These are phyloP conservation scores for Avena insularis DNA, from an alignment of 176 grass and related monocot genomes.

Conservation along the genomic window DNA sequence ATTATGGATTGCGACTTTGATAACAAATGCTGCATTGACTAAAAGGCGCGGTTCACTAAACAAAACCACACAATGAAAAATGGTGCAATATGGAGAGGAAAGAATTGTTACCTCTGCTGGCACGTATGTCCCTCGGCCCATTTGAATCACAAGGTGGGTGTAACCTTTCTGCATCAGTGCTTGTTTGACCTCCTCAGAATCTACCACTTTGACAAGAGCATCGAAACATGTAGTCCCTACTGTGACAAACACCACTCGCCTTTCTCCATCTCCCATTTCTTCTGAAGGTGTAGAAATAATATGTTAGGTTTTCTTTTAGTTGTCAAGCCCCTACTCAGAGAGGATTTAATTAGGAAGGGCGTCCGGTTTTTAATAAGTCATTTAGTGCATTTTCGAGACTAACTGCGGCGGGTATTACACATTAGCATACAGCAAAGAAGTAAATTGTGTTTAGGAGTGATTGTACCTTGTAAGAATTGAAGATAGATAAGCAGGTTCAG, in stretches of 20 bases:
- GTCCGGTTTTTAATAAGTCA: not conserved
- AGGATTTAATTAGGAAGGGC: not conserved
- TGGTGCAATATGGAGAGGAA: not conserved
- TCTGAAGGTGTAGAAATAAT: not conserved
- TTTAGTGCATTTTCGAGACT: not conserved
- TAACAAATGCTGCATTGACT: not conserved
- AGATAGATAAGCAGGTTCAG: not conserved
- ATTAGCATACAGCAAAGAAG: not conserved
- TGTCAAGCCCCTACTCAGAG: not conserved
- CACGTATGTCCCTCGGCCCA: slow-evolving; percentile 60
- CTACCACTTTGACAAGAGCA: slow-evolving; percentile 64
- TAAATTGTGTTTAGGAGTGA: not conserved
- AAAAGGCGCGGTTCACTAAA: not conserved
- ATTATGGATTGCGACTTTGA: not conserved
- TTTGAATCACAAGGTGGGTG: slow-evolving; percentile 71
- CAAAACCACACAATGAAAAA: not conserved
- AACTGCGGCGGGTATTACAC: not conserved
- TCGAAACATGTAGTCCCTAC: slow-evolving; percentile 88
- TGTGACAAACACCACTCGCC: slow-evolving; percentile 69
- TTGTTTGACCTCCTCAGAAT: slow-evolving; percentile 64
- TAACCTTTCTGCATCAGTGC: slow-evolving; percentile 65
- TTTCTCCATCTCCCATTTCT: slow-evolving; percentile 38
- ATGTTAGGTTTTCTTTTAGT: not conserved
- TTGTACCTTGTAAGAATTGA: not conserved
- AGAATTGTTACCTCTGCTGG: slow-evolving; percentile 59